Percentiles rank a stretch among this genome's conserved stretches.
phyloP scores from a whole-genome alignment of 2,329 filamentous ascomycete genomes.

The Talaromyces sp. region DNA sequence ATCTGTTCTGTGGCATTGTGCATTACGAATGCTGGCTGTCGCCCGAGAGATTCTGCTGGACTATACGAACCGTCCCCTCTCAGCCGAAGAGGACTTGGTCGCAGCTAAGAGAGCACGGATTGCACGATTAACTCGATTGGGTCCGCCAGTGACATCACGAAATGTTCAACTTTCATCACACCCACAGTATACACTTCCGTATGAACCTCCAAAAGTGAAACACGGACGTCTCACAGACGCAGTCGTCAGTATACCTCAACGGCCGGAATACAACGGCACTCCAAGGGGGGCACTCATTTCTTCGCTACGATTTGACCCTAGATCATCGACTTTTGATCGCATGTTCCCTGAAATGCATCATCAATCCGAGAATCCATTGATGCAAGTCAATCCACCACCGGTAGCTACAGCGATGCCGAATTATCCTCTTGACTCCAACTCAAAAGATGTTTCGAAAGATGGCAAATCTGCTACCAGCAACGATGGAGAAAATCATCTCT shows the following conservation, averaged over 20 bases:
- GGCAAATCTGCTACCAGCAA: neutral
- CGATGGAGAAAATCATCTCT: neutral
- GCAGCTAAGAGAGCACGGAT: neutral
- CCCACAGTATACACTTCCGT: too few species aligned
- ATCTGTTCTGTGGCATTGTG: constrained; percentile 26
- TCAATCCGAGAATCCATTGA: neutral
- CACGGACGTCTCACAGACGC: too few species aligned
- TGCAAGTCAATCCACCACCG: neutral
- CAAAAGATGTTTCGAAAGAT: neutral
- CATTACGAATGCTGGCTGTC: constrained; percentile 26
- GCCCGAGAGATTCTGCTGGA: constrained; percentile 29
- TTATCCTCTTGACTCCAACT: too few species aligned
- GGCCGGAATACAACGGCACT: neutral
- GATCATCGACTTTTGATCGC: constrained; percentile 3
- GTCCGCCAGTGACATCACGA: too few species aligned
- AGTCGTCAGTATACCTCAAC: too few species aligned
- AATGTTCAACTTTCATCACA: too few species aligned
- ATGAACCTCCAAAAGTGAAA: too few species aligned
- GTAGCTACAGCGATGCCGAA: constrained; percentile 5
- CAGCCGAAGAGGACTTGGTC: constrained; percentile 1
- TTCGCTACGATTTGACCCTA: constrained; percentile 7
- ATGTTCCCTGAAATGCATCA: constrained; percentile 7
- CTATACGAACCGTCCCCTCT: constrained; percentile 19
- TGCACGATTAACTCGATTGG: neutral
- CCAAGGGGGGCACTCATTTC: constrained; percentile 9